Conservation (phyloP, 257 asterid species). For the Scutellaria galericulata region DNA sequence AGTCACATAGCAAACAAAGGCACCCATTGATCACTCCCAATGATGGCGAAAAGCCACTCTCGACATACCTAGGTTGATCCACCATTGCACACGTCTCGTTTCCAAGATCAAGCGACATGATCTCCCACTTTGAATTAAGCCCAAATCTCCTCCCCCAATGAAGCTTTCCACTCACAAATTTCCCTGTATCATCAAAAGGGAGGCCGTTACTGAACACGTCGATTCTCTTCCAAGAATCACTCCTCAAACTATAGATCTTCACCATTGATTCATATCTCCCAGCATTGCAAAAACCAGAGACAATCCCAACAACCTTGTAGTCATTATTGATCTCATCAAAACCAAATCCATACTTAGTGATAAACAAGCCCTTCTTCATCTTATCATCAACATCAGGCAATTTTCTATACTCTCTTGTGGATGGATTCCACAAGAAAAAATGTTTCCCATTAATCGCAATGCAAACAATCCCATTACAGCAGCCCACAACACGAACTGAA, state of each 20-base stretch:
- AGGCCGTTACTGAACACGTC: constrained; percentile 36
- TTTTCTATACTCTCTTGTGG: constrained; percentile 35
- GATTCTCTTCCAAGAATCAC: constrained; percentile 48
- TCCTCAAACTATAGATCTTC: constrained; percentile 44
- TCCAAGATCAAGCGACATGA: constrained; percentile 40
- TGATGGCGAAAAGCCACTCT: constrained; percentile 24
- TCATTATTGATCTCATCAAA: constrained; percentile 42
- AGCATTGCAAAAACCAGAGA: constrained; percentile 18
- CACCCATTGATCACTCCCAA: constrained; percentile 41
- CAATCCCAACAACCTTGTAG: constrained; percentile 47
- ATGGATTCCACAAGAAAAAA: constrained; percentile 50
- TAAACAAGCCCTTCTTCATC: constrained; percentile 19
- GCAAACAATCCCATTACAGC: constrained; percentile 44
- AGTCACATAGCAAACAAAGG: constrained; percentile 45
- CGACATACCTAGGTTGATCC: constrained; percentile 34
- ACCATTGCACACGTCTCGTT: constrained; percentile 30
- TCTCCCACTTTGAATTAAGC: constrained; percentile 34
- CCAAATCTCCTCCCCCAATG: constrained; percentile 49
- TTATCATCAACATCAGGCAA: constrained; percentile 35
- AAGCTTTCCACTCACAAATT: constrained; percentile 45
- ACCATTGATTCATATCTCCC: constrained; percentile 37
- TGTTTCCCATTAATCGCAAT: constrained; percentile 37
- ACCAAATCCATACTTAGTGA: constrained; percentile 49
- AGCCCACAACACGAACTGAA: constrained; percentile 34
- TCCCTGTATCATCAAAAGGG: constrained; percentile 36